Base-by-base conservation (phyloP, 164 flowering plant genomes). In the Euptelea pleiosperma region DNA sequence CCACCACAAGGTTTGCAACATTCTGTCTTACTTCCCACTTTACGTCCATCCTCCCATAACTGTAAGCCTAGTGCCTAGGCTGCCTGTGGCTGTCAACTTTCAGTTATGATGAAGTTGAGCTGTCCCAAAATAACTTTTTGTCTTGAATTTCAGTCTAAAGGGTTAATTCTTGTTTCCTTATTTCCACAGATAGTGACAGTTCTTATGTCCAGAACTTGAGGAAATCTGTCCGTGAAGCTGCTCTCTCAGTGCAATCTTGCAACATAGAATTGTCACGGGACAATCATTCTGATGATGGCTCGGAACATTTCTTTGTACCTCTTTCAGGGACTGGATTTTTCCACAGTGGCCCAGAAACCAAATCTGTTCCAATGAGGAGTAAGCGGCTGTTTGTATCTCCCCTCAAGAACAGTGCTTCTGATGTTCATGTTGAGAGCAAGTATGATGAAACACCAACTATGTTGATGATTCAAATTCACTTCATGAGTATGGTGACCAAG, bases 161-260 rank as follows among this genome's bases (percentile, higher is more conserved):
- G 56, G 53, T 60, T 29, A 47, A 36, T 48, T 62, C 1, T 16
- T 40, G 11, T n/a, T 52, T 65, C 62, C 49, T 29, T 42, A 12
- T 35, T 40, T 3, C 22, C 9, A 30, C 82, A 84, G 94, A 79
- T 31, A 61, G 70, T 65, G 87, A 83, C 52, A 63, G 22, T 68
- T 68, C 65, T 47, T 84, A 61, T 72, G 80, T 85, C 43, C 89
- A 81, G 70, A 77, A 80, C 60, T 43, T 91, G 50, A 87, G 82
- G 76, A 72, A 83, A 68, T 86, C 91, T 52, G 95, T 94, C 22
- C 79, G 97, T 66, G 96, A 91, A 79, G 93, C 95, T 46, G 99
- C 97, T 65, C 69, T 94, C 45, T 67, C 81, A 22, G 62, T 67
- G 54, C 83, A 69, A 48, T 69, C 84, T 34, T 73, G 71, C 70